Evolutionary conservation across 352 stramenopile species (phyloP).

Genomic region (Globisporangium paddicum): DNA sequence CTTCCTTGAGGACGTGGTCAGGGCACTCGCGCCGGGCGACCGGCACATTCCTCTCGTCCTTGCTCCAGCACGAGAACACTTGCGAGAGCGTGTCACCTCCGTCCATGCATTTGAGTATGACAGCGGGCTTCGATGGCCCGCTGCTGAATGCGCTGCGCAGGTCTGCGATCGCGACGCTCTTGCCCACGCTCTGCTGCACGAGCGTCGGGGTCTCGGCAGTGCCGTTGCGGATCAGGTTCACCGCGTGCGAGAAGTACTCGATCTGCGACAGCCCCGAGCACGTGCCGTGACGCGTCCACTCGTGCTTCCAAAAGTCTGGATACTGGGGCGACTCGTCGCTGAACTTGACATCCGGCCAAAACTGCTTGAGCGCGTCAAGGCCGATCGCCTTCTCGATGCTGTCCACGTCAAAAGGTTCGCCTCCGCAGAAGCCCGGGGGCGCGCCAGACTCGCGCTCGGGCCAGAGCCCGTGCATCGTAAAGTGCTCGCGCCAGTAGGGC

Average conservation of each 20-base stretch:
- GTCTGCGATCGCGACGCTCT: constrained; percentile 34
- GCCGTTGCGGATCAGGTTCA: constrained; percentile 78
- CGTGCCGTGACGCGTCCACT: constrained; percentile 93
- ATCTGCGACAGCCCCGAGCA: constrained; percentile 85
- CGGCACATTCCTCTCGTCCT: constrained; percentile 48
- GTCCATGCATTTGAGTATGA: constrained; percentile 28
- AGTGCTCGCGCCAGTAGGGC: constrained; percentile 75
- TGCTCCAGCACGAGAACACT: constrained; percentile 81
- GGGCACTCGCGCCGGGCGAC: constrained; percentile 52
- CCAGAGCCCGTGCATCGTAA: constrained; percentile 90
- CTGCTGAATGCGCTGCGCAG: constrained; percentile 42
- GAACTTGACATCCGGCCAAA: constrained; percentile 88
- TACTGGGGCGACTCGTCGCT: constrained; percentile 41
- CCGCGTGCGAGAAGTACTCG: constrained; percentile 78
- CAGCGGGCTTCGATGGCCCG: constrained; percentile 12
- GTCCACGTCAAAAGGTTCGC: constrained; percentile 63
- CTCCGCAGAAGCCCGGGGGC: constrained; percentile 72
- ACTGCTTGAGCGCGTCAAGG: constrained; percentile 63
- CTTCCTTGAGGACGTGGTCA: constrained; percentile 57
- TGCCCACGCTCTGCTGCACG: constrained; percentile 56
- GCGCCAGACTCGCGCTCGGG: constrained; percentile 62
- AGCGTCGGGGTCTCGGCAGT: constrained; percentile 56
- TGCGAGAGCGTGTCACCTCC: constrained; percentile 52
- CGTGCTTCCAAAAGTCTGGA: constrained; percentile 90
- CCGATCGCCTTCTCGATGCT: constrained; percentile 61